A percentile compares a stretch with the other conserved stretches of the same genome.
Evolutionary conservation across 306 rosid genomes (phyloP).

Genomic region (Castanopsis chinensis): DNA sequence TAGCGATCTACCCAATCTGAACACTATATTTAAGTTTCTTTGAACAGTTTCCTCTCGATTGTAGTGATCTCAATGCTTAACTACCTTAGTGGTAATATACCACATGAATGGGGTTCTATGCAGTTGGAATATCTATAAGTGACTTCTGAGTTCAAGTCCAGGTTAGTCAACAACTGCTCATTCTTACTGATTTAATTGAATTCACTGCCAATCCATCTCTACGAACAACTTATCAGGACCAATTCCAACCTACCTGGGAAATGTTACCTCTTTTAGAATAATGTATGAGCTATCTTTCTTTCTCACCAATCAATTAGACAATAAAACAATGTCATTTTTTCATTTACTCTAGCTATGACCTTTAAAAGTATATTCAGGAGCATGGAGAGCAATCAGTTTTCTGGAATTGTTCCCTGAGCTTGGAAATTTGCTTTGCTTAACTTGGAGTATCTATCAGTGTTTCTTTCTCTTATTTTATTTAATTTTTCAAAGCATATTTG

Average conservation of each 20-base stretch:
- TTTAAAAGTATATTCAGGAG: neutral
- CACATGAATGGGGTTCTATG: conserved; percentile 21
- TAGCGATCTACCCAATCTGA: conserved; percentile 23
- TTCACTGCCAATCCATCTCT: no score
- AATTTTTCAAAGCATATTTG: neutral
- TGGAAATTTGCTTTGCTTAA: conserved; percentile 13
- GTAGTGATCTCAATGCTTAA: conserved; percentile 15
- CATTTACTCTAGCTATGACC: no score
- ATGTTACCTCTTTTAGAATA: neutral
- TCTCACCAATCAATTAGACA: neutral
- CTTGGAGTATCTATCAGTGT: conserved; percentile 20
- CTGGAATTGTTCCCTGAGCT: neutral
- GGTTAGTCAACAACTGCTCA: neutral
- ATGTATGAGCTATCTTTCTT: conserved; percentile 9
- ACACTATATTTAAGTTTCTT: no score
- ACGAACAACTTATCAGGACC: no score
- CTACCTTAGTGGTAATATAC: conserved; percentile 29
- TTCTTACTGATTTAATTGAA: no score
- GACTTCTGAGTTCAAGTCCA: neutral
- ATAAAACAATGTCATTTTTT: no score
- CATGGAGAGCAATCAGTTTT: no score
- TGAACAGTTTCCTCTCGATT: neutral
- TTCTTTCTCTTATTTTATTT: neutral
- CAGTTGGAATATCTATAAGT: conserved; percentile 29
- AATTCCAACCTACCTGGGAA: no score